A percentile compares a stretch with the other conserved stretches of the same genome.
Evolutionary conservation across 1,139 yeast genomes (phyloP).

Genomic region (Blastobotrys aristatus): DNA sequence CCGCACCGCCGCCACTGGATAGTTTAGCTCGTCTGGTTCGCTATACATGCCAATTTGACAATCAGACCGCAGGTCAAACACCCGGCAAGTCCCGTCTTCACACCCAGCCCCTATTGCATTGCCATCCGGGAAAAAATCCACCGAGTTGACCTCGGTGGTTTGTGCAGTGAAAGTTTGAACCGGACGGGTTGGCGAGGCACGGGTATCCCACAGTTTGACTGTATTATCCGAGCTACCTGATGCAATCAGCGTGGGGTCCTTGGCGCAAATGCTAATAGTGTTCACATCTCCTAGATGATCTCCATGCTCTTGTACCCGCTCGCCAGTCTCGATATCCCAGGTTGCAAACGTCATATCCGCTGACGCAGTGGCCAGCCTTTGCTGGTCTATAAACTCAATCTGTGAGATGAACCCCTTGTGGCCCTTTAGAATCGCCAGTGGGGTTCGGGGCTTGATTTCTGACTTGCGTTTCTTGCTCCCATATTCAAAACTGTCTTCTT

Average conservation of each 20-base stretch:
- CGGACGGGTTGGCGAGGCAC: constrained; percentile 70
- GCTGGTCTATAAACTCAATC: constrained; percentile 56
- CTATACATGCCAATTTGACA: constrained; percentile 58
- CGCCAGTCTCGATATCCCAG: constrained; percentile 73
- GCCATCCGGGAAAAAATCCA: constrained; percentile 69
- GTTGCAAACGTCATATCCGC: constrained; percentile 78
- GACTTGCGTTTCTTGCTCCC: constrained; percentile 6
- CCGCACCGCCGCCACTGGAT: constrained; percentile 56
- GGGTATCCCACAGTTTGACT: constrained; percentile 90
- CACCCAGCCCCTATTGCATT: constrained; percentile 54
- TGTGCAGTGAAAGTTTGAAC: constrained; percentile 61
- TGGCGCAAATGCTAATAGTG: constrained; percentile 42
- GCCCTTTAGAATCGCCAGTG: constrained; percentile 56
- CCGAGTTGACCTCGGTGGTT: constrained; percentile 60
- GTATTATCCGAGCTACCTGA: constrained; percentile 93
- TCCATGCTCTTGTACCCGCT: constrained; percentile 50
- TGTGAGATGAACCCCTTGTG: constrained; percentile 82
- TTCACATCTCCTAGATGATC: constrained; percentile 84
- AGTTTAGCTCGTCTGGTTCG: constrained; percentile 29
- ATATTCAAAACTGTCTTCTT: constrained; percentile 4
- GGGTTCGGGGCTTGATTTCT: constrained; percentile 35
- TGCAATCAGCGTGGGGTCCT: constrained; percentile 55
- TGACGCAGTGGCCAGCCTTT: constrained; percentile 61
- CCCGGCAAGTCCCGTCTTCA: constrained; percentile 70
- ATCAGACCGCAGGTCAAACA: constrained; percentile 75